A percentile compares a stretch with the other conserved stretches of the same genome.
Conservation (phyloP, 495 filamentous ascomycete genomes). For the Aspergillus cavernicola region DNA sequence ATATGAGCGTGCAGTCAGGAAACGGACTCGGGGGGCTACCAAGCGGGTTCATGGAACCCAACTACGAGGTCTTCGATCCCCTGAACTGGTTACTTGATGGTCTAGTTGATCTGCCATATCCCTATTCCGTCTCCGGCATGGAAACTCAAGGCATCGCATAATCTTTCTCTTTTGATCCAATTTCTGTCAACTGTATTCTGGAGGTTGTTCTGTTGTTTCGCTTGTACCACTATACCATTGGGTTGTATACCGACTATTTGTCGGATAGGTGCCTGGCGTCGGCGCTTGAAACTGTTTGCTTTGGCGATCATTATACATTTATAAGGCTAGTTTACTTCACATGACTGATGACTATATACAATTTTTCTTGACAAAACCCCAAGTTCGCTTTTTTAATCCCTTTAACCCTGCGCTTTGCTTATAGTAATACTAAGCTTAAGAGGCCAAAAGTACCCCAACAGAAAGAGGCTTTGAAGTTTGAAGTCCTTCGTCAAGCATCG, state of each 20-base stretch:
- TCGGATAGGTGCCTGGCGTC: slow-evolving; percentile 7
- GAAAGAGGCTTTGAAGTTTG: too few species aligned
- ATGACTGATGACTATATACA: slow-evolving; percentile 8
- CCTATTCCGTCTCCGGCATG: slow-evolving; percentile 40
- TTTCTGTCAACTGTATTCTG: not conserved
- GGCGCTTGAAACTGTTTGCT: not conserved
- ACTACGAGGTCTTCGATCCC: slow-evolving; percentile 83
- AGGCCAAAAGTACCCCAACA: too few species aligned
- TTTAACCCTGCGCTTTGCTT: too few species aligned
- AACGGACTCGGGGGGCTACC: slow-evolving; percentile 41
- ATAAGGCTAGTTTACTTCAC: not conserved
- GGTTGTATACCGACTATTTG: slow-evolving; percentile 3
- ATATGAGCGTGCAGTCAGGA: slow-evolving; percentile 26
- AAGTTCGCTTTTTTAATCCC: too few species aligned
- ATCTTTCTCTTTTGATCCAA: not conserved
- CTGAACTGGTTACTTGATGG: slow-evolving; percentile 89
- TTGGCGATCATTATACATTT: not conserved
- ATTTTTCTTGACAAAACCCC: not conserved
- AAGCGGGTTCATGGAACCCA: slow-evolving; percentile 58
- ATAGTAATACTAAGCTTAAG: too few species aligned
- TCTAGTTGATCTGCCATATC: slow-evolving; percentile 73
- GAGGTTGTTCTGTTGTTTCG: slow-evolving; percentile 3
- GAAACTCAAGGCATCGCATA: slow-evolving; percentile 39
- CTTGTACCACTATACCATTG: slow-evolving; percentile 19
- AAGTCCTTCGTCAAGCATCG: too few species aligned